These are phyloP conservation scores for Blastobotrys illinoisensis DNA, from an alignment of 1,139 yeast species.

Conservation along the genomic window DNA sequence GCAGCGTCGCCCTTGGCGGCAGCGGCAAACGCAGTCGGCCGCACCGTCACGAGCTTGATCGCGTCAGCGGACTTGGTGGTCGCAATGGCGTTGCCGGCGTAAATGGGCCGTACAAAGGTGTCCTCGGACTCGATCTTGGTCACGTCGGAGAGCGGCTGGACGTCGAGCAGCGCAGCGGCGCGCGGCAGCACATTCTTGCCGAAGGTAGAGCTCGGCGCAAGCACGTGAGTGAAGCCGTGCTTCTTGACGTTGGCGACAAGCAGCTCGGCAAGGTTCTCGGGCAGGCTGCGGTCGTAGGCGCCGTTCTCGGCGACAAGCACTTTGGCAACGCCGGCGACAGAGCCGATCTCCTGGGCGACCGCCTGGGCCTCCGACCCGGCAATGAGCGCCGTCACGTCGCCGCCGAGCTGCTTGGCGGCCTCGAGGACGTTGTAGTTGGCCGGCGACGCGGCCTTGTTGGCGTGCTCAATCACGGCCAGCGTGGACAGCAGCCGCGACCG, in stretches of 20 bases:
- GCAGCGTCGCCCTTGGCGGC: conserved; percentile 38
- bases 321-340: conserved; percentile 35
- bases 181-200: conserved; percentile 88
- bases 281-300: conserved; percentile 37
- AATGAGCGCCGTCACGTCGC: conserved; percentile 38
- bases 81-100: conserved; percentile 90
- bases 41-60: conserved; percentile 62
- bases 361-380: conserved; percentile 35
- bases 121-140: conserved; percentile 57
- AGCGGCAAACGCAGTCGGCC: conserved; percentile 81
- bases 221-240: conserved; percentile 59
- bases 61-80: conserved; percentile 71
- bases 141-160: conserved; percentile 84
- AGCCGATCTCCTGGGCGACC: conserved; percentile 33
- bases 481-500: conserved; percentile 46
- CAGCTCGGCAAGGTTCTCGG: conserved; percentile 36
- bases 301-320: conserved; percentile 34
- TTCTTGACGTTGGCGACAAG: conserved; percentile 38
- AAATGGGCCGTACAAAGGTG: conserved; percentile 88
- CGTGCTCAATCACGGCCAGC: conserved; percentile 66
- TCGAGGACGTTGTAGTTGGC: conserved; percentile 50
- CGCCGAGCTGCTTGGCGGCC: conserved; percentile 38
- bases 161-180: conserved; percentile 75
- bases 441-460: conserved; percentile 50
- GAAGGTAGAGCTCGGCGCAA: conserved; percentile 76